Evolutionary conservation across 1,284 basidiomycete species (phyloP).

Genomic region (Ustilago hordei): DNA sequence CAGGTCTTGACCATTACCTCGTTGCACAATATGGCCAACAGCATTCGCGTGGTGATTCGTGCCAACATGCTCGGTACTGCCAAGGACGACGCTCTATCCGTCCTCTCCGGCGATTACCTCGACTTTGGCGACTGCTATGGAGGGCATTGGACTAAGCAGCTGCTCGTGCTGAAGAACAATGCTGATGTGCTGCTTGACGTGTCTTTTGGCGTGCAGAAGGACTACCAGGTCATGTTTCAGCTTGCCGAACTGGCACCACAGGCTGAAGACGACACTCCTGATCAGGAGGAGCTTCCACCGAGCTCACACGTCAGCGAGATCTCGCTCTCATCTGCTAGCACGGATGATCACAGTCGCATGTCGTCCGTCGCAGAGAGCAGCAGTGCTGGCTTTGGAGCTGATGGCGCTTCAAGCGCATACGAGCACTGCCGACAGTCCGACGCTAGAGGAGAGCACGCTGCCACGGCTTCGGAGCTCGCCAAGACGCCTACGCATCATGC

Average conservation of each 20-base stretch:
- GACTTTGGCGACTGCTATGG: conserved; percentile 73
- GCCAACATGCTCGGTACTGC: conserved; percentile 68
- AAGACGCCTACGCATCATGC: conserved; percentile 60
- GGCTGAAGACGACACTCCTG: conserved; percentile 44
- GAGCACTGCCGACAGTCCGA: conserved; percentile 29
- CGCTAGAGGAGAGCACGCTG: conserved; percentile 20
- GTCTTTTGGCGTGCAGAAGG: conserved; percentile 70
- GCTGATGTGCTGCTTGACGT: conserved; percentile 72
- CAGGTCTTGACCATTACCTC: conserved; percentile 65
- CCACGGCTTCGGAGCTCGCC: conserved; percentile 47
- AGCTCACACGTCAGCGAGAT: conserved; percentile 42
- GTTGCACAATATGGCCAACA: conserved; percentile 60
- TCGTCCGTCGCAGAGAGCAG: conserved; percentile 38
- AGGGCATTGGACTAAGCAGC: conserved; percentile 72
- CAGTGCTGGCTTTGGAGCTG: conserved; percentile 27
- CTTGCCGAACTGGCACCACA: conserved; percentile 70
- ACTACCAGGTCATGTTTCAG: conserved; percentile 71
- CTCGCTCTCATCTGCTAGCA: conserved; percentile 42
- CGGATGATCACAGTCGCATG: conserved; percentile 33
- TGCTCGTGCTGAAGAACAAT: conserved; percentile 71
- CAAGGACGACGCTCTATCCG: conserved; percentile 70
- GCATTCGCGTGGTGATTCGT: conserved; percentile 60
- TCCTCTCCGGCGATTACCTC: conserved; percentile 71
- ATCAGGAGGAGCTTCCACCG: conserved; percentile 46
- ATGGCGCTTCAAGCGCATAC: conserved; percentile 32